Evolutionary conservation across 179 eudicot genomes (phyloP).

Genomic region (Silene coronaria): DNA sequence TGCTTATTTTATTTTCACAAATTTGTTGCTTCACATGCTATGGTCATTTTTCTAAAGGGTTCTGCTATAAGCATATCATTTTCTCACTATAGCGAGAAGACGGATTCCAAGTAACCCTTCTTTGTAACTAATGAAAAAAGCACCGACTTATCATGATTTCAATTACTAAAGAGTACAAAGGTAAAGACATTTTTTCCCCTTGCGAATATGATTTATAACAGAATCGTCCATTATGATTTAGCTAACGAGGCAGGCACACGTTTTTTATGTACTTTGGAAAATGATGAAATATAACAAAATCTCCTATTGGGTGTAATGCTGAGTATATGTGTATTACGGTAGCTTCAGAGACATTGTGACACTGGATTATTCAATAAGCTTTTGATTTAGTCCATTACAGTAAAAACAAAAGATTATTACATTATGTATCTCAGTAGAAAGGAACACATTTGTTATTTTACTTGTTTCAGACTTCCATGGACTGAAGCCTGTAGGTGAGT

Average conservation of each 20-base stretch:
- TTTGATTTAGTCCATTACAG: background rate
- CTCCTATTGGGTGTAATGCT: background rate
- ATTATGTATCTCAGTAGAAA: background rate
- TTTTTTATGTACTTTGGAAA: background rate
- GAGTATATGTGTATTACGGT: too few relatives aligned
- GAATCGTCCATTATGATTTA: too few relatives aligned
- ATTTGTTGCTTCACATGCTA: background rate
- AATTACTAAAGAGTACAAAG: background rate
- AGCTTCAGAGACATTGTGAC: too few relatives aligned
- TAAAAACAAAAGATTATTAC: background rate
- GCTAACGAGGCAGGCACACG: too few relatives aligned
- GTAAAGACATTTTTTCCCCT: too few relatives aligned
- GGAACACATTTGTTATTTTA: background rate
- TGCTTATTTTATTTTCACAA: background rate
- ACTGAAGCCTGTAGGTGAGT: slow-evolving; percentile 9
- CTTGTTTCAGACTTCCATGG: background rate
- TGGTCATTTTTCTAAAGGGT: background rate
- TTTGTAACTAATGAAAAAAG: background rate
- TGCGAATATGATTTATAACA: too few relatives aligned
- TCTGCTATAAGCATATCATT: background rate
- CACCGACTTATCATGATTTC: background rate
- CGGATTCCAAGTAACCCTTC: background rate
- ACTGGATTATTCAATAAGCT: background rate
- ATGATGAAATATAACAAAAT: background rate
- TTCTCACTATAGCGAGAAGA: background rate